Conservation (phyloP, 208 protist genomes). For the Crithidia expoeki region DNA sequence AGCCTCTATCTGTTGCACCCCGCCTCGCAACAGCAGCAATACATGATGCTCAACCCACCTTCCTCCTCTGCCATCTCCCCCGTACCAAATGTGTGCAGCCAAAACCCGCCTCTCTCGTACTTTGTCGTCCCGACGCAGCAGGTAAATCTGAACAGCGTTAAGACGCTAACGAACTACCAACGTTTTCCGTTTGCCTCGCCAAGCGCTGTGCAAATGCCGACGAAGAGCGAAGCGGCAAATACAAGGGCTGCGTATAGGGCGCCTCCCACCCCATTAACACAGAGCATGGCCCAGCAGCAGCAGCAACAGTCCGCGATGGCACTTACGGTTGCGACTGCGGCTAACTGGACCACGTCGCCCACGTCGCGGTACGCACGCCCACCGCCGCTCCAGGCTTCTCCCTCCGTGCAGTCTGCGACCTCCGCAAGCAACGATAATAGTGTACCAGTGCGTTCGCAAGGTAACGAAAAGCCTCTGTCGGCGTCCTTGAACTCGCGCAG, state of each 20-base stretch:
- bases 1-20: neutral
- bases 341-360: neutral
- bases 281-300: neutral
- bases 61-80: neutral
- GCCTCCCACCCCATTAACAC: neutral
- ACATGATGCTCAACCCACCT: slow-evolving; percentile 1
- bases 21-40: slow-evolving; percentile 2
- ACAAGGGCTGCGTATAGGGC: neutral
- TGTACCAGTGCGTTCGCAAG: neutral
- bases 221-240: neutral
- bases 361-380: neutral
- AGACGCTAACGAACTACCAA: neutral
- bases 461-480: neutral
- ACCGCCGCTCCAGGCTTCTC: neutral
- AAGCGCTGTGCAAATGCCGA: neutral
- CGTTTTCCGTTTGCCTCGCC: neutral
- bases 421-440: neutral
- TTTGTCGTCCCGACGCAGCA: neutral
- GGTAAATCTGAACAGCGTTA: neutral
- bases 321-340: neutral
- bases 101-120: neutral
- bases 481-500: neutral
- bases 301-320: no score
- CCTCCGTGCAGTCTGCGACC: neutral
- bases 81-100: neutral